A percentile compares a stretch with the other conserved stretches of the same genome.
Evolutionary conservation across 1,284 basidiomycete species (phyloP).

Genomic region (Cryptococcus sp.): DNA sequence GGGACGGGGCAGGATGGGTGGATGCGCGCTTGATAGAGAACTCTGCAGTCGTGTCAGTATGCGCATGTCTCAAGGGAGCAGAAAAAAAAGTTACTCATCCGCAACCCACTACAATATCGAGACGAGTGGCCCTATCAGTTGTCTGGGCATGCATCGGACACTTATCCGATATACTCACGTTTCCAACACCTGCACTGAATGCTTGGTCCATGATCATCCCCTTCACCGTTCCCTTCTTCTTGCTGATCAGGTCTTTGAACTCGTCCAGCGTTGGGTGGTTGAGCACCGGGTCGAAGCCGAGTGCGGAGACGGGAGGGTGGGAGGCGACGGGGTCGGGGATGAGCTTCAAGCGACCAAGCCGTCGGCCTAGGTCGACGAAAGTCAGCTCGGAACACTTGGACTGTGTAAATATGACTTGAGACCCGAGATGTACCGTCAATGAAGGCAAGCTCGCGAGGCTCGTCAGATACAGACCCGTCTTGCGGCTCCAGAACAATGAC

Average conservation of each 20-base stretch:
- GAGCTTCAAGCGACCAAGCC: slow-evolving; percentile 69
- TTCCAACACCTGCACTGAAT: slow-evolving; percentile 76
- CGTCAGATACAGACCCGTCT: slow-evolving; percentile 25
- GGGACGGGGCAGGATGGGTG: slow-evolving; percentile 72
- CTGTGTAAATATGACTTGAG: too few species aligned
- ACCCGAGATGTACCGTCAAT: slow-evolving; percentile 43
- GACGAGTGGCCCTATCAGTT: not conserved
- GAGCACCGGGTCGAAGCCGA: slow-evolving; percentile 76
- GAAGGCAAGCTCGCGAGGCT: slow-evolving; percentile 43
- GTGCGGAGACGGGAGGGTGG: slow-evolving; percentile 65
- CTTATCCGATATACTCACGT: slow-evolving; percentile 43
- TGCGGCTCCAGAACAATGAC: slow-evolving; percentile 40
- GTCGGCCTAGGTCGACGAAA: slow-evolving; percentile 58
- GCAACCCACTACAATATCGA: slow-evolving; percentile 61
- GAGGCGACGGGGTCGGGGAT: slow-evolving; percentile 56
- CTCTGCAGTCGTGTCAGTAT: slow-evolving; percentile 51
- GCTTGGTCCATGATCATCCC: slow-evolving; percentile 75
- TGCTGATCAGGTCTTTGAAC: slow-evolving; percentile 57
- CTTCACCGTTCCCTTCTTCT: slow-evolving; percentile 69
- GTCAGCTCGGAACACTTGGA: not conserved
- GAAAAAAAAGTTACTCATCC: slow-evolving; percentile 51
- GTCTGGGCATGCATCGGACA: not conserved
- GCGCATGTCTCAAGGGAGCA: not conserved
- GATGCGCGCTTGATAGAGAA: slow-evolving; percentile 70
- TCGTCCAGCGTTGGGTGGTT: slow-evolving; percentile 63